These are phyloP conservation scores for Lactarius sanguifluus DNA, from an alignment of 768 basidiomycete genomes.

Conservation along the genomic window DNA sequence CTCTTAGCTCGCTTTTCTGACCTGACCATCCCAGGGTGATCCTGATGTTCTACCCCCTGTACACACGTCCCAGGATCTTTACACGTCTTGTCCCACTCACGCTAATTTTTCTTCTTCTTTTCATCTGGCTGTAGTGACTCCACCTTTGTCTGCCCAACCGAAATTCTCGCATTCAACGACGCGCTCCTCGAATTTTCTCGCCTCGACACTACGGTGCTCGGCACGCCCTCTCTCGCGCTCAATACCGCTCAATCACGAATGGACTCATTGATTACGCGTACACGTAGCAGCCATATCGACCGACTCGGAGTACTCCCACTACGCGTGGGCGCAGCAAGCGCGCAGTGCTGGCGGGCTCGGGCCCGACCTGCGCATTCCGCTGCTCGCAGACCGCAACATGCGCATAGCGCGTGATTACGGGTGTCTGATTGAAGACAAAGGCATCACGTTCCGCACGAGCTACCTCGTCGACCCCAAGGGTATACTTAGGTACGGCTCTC, in stretches of 20 bases:
- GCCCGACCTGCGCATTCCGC: conserved; percentile 80
- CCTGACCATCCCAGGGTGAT: conserved; percentile 89
- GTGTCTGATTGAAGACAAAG: conserved; percentile 84
- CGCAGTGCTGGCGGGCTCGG: conserved; percentile 89
- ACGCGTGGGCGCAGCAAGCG: conserved; percentile 80
- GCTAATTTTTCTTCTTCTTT: neutral
- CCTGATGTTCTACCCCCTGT: conserved; percentile 94
- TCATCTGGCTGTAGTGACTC: conserved; percentile 56
- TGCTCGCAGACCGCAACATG: conserved; percentile 80
- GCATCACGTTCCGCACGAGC: conserved; percentile 82
- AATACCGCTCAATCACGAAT: no score
- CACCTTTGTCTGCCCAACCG: conserved; percentile 92
- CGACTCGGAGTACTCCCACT: conserved; percentile 85
- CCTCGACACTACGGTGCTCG: conserved; percentile 74
- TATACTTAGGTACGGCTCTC: conserved; percentile 51
- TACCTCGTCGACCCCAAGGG: conserved; percentile 89
- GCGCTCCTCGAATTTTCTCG: conserved; percentile 75
- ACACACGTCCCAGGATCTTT: conserved; percentile 35
- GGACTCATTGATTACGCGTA: conserved; percentile 13
- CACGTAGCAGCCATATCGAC: conserved; percentile 65
- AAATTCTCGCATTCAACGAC: conserved; percentile 94
- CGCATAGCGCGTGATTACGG: conserved; percentile 81
- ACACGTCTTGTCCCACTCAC: no score
- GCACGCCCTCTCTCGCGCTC: conserved; percentile 47
- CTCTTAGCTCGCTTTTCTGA: no score